These are phyloP conservation scores for Citrullus colocynthis DNA, from an alignment of 306 rosid species.

Conservation along the genomic window DNA sequence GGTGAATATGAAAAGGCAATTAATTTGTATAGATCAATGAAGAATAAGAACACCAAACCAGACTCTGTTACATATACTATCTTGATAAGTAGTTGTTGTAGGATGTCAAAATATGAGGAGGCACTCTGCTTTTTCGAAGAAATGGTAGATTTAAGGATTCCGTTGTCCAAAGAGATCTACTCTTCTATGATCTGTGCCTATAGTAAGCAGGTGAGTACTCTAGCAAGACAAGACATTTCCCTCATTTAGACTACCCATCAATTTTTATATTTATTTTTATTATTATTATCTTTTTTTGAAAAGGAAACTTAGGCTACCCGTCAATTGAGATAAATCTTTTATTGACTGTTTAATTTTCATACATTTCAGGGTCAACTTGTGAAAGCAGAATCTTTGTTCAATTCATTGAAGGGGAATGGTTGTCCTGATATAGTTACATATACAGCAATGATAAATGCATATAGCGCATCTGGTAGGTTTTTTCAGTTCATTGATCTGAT, in stretches of 20 bases:
- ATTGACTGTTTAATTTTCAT: slow-evolving; percentile 5
- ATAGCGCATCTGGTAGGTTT: slow-evolving; percentile 48
- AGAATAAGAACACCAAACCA: slow-evolving; percentile 45
- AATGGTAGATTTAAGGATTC: slow-evolving; percentile 49
- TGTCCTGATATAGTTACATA: slow-evolving; percentile 67
- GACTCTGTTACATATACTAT: slow-evolving; percentile 71
- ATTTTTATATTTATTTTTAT: too few species aligned
- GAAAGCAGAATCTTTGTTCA: slow-evolving; percentile 71
- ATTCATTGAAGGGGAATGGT: slow-evolving; percentile 50
- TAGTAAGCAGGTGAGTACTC: slow-evolving; percentile 62
- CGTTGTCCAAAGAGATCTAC: slow-evolving; percentile 65
- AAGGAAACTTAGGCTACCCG: not conserved
- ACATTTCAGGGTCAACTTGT: slow-evolving; percentile 46
- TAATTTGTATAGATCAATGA: slow-evolving; percentile 55
- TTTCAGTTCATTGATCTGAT: slow-evolving; percentile 8
- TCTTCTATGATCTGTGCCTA: slow-evolving; percentile 66
- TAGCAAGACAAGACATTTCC: slow-evolving; percentile 11
- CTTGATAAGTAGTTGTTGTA: slow-evolving; percentile 87
- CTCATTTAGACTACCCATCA: not conserved
- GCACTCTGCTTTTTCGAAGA: slow-evolving; percentile 54
- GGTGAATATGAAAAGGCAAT: slow-evolving; percentile 72
- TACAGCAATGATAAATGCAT: slow-evolving; percentile 80
- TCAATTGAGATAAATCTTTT: slow-evolving; percentile 1
- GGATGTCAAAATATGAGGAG: slow-evolving; percentile 66
- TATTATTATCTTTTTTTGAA: too few species aligned